These are phyloP conservation scores for Malus sieversii DNA, from an alignment of 306 rosid species.

Conservation along the genomic window DNA sequence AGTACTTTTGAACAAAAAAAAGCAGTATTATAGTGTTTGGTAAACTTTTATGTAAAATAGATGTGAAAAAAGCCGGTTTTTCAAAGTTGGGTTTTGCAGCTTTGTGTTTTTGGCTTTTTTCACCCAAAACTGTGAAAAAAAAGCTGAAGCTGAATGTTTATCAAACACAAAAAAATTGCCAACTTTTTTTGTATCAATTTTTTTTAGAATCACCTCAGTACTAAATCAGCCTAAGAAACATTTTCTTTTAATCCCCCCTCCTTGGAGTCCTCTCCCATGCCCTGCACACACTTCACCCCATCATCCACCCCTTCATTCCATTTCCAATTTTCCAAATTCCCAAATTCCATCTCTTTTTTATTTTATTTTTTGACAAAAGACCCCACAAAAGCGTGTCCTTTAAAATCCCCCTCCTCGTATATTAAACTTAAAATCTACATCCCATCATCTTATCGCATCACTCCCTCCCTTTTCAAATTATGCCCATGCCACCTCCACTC, in stretches of 20 bases:
- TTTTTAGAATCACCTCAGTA: too few relatives aligned
- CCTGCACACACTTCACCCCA: constrained; percentile 1
- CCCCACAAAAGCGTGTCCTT: constrained; percentile 24
- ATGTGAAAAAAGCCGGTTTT: too few relatives aligned
- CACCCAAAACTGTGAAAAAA: too few relatives aligned
- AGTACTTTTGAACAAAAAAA: too few relatives aligned
- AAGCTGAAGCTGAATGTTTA: too few relatives aligned
- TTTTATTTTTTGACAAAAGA: not conserved
- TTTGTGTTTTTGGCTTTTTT: too few relatives aligned
- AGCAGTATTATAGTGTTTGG: too few relatives aligned
- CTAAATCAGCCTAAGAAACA: not conserved
- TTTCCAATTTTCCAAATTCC: not conserved
- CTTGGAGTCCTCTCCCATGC: not conserved
- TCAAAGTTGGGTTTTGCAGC: too few relatives aligned
- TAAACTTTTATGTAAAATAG: too few relatives aligned
- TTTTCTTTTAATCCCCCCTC: not conserved
- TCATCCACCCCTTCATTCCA: constrained; percentile 8
- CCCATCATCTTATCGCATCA: not conserved
- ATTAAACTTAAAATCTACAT: constrained; percentile 9
- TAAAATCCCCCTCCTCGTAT: not conserved
- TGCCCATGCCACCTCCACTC: constrained; percentile 21
- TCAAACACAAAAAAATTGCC: too few relatives aligned
- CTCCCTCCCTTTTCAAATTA: constrained; percentile 12
- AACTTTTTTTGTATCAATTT: too few relatives aligned
- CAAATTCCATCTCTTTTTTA: not conserved